Base-by-base conservation (phyloP, 78 protist species). In the Dictyostelium citrinum region DNA sequence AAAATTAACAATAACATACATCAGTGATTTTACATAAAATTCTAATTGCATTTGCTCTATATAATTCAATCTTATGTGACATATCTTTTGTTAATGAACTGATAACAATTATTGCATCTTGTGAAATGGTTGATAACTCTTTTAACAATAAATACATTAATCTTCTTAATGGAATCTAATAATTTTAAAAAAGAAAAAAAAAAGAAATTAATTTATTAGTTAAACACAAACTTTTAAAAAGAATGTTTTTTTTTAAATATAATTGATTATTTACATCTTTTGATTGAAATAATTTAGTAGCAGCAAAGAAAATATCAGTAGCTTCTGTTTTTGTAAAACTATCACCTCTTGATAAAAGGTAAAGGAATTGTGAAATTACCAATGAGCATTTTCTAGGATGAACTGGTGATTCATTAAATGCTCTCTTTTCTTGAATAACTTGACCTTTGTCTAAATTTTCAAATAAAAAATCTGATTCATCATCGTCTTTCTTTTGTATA, bases 231-330 rank as follows among this genome's bases (percentile, higher is more conserved):
- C 4, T 29, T n/a, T n/a, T n/a, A n/a, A n/a, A 39, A 39, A 39
- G 5, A 39, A 39, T 39, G 43, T 39, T 39, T 39, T 39, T 39
- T 39, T 39, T 39, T 39, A 37, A 37, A 37, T 37, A 3, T 37
- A 37, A 29, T 14, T 43, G 6, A 3, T 45, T 45, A 9, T 45
- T 9, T 60, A 95, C 98, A 91, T 98, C 97, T 29, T 97, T 95
- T 55, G 98, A 95, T 88, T 98, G 99, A 84, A 99, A 98, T 43
- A 99, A 97, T 91, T 99, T 98, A 11, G 99, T 98, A 10, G 97
- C 95, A 58, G 98, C 97, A 80, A 99, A 99, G 98, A 99, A 99
- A 80, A 98, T 27, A 20, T 96, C 96, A 22, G 99, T 98, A 37
- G 99, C 98, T 90, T 99, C 99, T 6, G 29, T 74, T 16, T 77